Base-by-base conservation (phyloP, 192 early-diverging fungal genomes). In the Mortierella hygrophila region DNA sequence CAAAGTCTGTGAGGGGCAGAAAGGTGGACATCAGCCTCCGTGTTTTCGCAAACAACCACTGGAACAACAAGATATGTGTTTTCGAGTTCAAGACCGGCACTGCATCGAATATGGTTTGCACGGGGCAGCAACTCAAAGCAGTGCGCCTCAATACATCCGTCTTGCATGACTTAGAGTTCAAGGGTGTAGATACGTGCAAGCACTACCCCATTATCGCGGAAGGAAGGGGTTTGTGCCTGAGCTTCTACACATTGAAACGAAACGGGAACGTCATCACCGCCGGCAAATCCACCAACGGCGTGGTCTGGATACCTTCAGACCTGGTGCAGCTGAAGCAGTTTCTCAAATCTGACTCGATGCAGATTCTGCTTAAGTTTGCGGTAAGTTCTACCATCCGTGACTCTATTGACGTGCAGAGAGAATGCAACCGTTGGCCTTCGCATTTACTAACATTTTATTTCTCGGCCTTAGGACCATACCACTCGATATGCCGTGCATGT, bases 381-480 rank as follows among this genome's bases (percentile, higher is more conserved):
- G 72, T 74, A 80, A 80, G 71, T 55, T 57, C 49, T n/a, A 38
- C 60, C 7, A 54, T 0, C 29, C 23, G 49, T 57, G 2, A 21
- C 15, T 78, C n/a, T 70, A 47, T 55, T 55, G 5, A 23, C 23
- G 40, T 37, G 15, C 37, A 38, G 42, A 35, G 23, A 47, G 42
- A 65, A 77, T 77, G 42, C 35, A 68, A 47, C 42, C 37, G 70
- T 37, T 75, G 32, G 26, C 55, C 40, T 40, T 75, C 16, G 74
- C 74, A 65, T 55, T 75, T 38, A 75, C 74, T 32, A n/a, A 75
- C 65, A 75, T 75, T 63, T 69, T 49, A 40, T 37, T 9, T 77
- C n/a, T n/a, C n/a, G n/a, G n/a, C n/a, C n/a, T 77, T 77, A 77
- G 75, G 75, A 77, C 42, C 75, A 77, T 65, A 77, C 63, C 9